Conservation (phyloP, 108 stramenopile genomes). For the Epithemia pelagica region DNA sequence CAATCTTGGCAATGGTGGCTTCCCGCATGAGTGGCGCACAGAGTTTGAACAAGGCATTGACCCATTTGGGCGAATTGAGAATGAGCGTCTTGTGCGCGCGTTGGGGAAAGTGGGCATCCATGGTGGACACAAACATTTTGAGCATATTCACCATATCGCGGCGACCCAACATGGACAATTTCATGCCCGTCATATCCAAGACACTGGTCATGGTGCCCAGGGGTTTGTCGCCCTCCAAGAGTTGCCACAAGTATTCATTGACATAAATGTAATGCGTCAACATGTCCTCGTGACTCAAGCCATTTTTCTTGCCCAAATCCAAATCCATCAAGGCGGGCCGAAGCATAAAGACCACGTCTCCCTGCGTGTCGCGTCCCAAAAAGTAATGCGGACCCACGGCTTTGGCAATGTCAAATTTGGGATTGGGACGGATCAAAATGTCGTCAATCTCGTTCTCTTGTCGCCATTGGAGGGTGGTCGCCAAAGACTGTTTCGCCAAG, state of each 20-base stretch:
- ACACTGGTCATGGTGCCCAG: constrained; percentile 58
- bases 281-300: constrained; percentile 46
- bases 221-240: constrained; percentile 45
- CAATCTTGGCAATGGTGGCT: constrained; percentile 61
- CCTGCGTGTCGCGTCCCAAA: constrained; percentile 41
- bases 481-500: constrained; percentile 39
- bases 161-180: constrained; percentile 31
- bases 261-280: constrained; percentile 63
- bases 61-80: constrained; percentile 71
- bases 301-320: constrained; percentile 32
- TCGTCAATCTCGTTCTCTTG: constrained; percentile 39
- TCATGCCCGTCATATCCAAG: constrained; percentile 51
- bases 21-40: constrained; percentile 62
- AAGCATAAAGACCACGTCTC: constrained; percentile 53
- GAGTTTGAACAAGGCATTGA: constrained; percentile 46
- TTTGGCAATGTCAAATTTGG: constrained; percentile 61
- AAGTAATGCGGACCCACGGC: constrained; percentile 53
- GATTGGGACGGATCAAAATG: constrained; percentile 41
- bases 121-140: constrained; percentile 48
- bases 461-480: constrained; percentile 49
- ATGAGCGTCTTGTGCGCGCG: constrained; percentile 59
- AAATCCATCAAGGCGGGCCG: constrained; percentile 44
- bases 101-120: constrained; percentile 61
- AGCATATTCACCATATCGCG: constrained; percentile 45
- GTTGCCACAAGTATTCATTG: constrained; percentile 72